Evolutionary conservation across 1,284 basidiomycete species (phyloP).

Genomic region (Cryptococcus amylolentus): DNA sequence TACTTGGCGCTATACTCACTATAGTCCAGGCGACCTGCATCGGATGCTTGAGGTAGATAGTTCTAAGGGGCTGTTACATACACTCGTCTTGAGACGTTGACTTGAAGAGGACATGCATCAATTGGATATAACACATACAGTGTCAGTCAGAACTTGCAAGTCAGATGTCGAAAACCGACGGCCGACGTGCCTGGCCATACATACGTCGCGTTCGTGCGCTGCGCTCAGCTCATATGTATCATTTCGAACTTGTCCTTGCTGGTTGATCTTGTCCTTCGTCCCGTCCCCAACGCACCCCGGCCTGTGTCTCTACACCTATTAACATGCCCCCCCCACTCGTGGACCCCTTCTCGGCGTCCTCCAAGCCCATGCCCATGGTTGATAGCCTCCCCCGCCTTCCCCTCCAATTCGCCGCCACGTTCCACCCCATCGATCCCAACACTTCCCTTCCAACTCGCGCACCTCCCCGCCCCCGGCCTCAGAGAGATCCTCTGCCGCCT

Average conservation of each 20-base stretch:
- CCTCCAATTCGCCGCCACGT: slow-evolving; percentile 40
- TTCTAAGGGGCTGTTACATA: background rate
- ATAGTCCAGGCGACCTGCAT: no score
- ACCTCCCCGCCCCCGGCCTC: no score
- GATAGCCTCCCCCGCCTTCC: slow-evolving; percentile 37
- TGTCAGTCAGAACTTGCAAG: accelerated
- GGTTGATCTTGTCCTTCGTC: background rate
- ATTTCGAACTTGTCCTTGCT: background rate
- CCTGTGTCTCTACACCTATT: background rate
- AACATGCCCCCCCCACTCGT: slow-evolving; percentile 5
- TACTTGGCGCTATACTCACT: no score
- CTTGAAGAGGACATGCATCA: background rate
- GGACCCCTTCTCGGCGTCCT: slow-evolving; percentile 45
- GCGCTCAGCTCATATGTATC: background rate
- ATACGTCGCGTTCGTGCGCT: background rate
- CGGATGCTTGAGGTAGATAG: background rate
- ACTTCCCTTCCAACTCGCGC: slow-evolving; percentile 3
- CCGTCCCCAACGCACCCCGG: background rate
- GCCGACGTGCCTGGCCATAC: background rate
- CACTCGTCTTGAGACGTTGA: background rate
- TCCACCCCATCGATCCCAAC: slow-evolving; percentile 28
- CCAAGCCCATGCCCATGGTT: slow-evolving; percentile 38
- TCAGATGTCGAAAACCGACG: no score
- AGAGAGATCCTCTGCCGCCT: no score
- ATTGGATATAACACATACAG: no score